These are phyloP conservation scores for Heterobasidion occidentale DNA, from an alignment of 1,284 basidiomycete genomes.

Conservation along the genomic window DNA sequence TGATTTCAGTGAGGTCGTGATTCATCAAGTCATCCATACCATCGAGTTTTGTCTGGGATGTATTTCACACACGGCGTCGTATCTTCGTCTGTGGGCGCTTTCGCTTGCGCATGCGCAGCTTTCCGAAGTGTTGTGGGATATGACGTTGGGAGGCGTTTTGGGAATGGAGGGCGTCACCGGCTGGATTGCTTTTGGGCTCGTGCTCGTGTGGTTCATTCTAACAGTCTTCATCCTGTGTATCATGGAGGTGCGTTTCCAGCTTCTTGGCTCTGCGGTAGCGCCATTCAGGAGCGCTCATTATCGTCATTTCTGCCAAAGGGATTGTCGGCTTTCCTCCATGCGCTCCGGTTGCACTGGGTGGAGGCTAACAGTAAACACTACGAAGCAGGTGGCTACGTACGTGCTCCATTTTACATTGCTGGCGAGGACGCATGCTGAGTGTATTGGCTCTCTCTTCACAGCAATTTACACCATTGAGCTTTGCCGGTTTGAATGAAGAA, in stretches of 20 bases:
- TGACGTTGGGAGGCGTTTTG: constrained; percentile 68
- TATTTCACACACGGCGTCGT: constrained; percentile 99
- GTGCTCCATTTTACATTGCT: constrained; percentile 21
- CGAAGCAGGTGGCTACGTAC: constrained; percentile 81
- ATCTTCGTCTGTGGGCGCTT: constrained; percentile 97
- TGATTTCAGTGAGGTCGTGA: constrained; percentile 91
- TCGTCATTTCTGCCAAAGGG: not conserved
- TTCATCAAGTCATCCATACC: constrained; percentile 97
- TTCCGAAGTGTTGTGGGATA: constrained; percentile 88
- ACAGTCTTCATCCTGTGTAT: constrained; percentile 81
- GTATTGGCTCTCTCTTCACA: too few relatives aligned
- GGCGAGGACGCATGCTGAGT: not conserved
- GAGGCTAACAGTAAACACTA: constrained; percentile 97
- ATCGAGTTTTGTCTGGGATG: constrained; percentile 98
- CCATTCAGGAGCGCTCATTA: not conserved
- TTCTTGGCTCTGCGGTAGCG: not conserved
- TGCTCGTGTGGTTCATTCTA: constrained; percentile 75
- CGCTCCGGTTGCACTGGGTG: constrained; percentile 96
- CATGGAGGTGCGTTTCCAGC: constrained; percentile 75
- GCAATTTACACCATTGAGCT: too few relatives aligned
- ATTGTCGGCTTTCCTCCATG: constrained; percentile 83
- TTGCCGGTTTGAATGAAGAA: too few relatives aligned
- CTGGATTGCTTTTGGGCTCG: constrained; percentile 53
- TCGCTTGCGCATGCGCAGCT: constrained; percentile 98
- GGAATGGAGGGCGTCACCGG: constrained; percentile 48